Evolutionary conservation across 306 rosid genomes (phyloP).

Genomic region (Hylodesmum podocarpum): DNA sequence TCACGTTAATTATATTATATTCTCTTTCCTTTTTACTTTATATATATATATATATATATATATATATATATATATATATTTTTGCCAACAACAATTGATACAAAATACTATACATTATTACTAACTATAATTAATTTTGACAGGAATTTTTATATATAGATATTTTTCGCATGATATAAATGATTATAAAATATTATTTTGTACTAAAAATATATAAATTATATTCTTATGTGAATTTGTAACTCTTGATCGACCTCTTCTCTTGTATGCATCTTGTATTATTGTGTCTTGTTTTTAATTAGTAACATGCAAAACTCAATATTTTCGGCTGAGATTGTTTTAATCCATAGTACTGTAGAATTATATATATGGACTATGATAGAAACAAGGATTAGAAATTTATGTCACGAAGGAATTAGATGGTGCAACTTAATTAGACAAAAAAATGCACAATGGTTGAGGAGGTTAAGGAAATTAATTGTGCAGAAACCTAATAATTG

Average conservation of each 20-base stretch:
- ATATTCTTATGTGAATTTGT: no score
- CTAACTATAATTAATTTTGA: no score
- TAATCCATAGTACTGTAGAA: background rate
- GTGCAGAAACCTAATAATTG: background rate
- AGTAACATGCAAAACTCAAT: background rate
- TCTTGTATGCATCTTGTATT: background rate
- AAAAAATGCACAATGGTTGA: slow-evolving; percentile 15
- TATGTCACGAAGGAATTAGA: background rate
- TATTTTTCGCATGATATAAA: no score
- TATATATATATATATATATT: no score
- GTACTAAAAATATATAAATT: no score
- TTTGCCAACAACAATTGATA: no score
- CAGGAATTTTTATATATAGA: no score
- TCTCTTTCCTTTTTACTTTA: no score
- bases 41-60: no score
- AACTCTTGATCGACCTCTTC: background rate
- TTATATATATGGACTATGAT: background rate
- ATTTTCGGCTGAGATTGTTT: background rate
- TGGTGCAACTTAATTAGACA: background rate
- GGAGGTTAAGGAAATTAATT: background rate
- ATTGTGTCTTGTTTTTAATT: background rate
- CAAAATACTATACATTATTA: no score
- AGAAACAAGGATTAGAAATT: background rate
- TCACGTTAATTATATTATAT: no score
- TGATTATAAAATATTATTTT: no score